Conservation (phyloP, 208 protist genomes). For the Trypanosoma boissoni region DNA sequence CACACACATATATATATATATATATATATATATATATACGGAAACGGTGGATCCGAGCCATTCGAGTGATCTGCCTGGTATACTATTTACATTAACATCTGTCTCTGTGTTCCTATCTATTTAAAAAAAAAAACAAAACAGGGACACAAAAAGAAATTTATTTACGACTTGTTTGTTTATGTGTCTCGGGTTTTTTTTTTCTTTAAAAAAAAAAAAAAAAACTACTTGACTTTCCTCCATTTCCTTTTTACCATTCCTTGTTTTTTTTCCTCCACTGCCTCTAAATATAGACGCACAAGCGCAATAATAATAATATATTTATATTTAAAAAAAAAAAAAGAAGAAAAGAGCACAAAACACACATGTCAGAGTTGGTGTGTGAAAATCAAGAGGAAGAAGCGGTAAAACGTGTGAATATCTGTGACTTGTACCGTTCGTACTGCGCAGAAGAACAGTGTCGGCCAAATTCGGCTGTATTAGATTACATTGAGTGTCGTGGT, state of each 20-base stretch:
- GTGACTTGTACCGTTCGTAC: slow-evolving; percentile 64
- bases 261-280: slow-evolving; percentile 14
- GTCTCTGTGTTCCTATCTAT: neutral
- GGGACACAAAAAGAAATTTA: neutral
- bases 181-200: neutral
- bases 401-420: slow-evolving; percentile 28
- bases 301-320: no score
- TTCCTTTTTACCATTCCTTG: slow-evolving; percentile 6
- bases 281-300: slow-evolving; percentile 9
- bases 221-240: slow-evolving; percentile 3
- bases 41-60: no score
- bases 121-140: slow-evolving; percentile 7
- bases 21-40: no score
- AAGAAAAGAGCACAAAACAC: neutral
- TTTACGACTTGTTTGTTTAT: neutral
- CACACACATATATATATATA: no score
- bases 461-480: slow-evolving; percentile 78
- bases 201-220: neutral
- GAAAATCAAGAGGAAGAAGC: slow-evolving; percentile 4
- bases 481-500: slow-evolving; percentile 55
- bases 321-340: slow-evolving; percentile 13
- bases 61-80: neutral
- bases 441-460: slow-evolving; percentile 77
- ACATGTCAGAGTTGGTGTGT: neutral
- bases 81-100: neutral